Percentiles rank a stretch among this genome's conserved stretches.
These are phyloP conservation scores for Colletotrichum salicis DNA, from an alignment of 2,329 filamentous ascomycete species.

Conservation along the genomic window DNA sequence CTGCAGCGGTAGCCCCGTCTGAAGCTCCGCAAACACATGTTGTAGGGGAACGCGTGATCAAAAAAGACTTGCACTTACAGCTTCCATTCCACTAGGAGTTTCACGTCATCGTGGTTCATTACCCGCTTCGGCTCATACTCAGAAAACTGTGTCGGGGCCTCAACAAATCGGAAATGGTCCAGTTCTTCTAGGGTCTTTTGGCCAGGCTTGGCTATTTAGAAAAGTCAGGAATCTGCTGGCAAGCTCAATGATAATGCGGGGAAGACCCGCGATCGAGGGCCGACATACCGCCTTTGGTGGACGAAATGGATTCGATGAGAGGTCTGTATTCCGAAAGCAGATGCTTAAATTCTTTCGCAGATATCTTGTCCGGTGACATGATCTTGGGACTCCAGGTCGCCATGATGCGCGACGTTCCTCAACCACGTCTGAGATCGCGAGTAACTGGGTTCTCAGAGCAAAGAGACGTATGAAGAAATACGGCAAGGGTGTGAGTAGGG, in stretches of 20 bases:
- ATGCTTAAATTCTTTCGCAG: slow-evolving; percentile 47
- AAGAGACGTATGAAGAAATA: neutral
- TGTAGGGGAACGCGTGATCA: neutral
- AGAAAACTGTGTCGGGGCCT: slow-evolving; percentile 60
- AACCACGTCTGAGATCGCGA: neutral
- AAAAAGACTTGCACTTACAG: slow-evolving; percentile 59
- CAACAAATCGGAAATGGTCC: slow-evolving; percentile 68
- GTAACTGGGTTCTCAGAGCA: neutral
- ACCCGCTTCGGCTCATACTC: slow-evolving; percentile 44
- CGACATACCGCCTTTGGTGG: slow-evolving; percentile 55
- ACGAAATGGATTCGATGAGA: slow-evolving; percentile 56
- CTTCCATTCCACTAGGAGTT: slow-evolving; percentile 76
- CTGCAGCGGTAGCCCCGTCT: neutral
- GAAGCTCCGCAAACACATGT: neutral
- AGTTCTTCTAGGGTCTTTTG: slow-evolving; percentile 66
- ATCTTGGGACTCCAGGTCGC: neutral
- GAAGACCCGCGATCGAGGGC: slow-evolving; percentile 10
- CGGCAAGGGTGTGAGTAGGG: neutral
- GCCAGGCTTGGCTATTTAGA: slow-evolving; percentile 55
- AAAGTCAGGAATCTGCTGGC: slow-evolving; percentile 12
- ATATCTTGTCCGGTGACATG: slow-evolving; percentile 39
- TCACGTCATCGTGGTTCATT: slow-evolving; percentile 68
- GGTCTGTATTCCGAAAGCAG: slow-evolving; percentile 51
- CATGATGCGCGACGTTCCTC: neutral
- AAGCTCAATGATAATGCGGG: slow-evolving; percentile 27